Evolutionary conservation across 192 early-diverging fungal species (phyloP), one percentile per base, ranked within the genome.

Genomic region (Coemansia sp.): DNA sequence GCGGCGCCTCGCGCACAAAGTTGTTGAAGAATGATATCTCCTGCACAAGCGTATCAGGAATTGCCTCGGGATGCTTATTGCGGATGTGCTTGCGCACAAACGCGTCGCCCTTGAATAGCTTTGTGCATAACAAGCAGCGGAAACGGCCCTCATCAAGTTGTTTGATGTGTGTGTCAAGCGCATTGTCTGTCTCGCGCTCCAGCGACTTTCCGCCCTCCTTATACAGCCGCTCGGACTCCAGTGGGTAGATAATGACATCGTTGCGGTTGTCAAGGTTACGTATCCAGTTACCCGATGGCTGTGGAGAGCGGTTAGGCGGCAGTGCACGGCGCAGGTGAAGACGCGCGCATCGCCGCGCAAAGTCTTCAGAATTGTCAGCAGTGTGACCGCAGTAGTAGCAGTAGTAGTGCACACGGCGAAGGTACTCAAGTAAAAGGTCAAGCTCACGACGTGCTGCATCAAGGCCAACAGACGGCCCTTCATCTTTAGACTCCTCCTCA

Each of bases 351-450:
- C 90, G 88, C 62, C 94, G 88, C 44, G 69, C 62, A 77, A 94
- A 89, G 79, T 97, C 94, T 73, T 98, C 94, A 5, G 85, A 64
- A 65, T 82, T 89, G 60, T 90, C 88, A 50, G 89, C 87, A 27
- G 94, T 92, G 56, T 87, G 75, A 12, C 90, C 93, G 63, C 89
- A 93, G 85, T 98, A 98, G 84, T 96, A 97, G 85, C 95, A 95
- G 69, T 92, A 98, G 58, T 90, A 84, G 82, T 97, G 94, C 7
- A 96, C 93, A 26, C 87, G 84, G 49, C 94, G 88, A 25, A 96
- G 82, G 62, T 98, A 98, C 60, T 84, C 84, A 38, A 98, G 85
- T 57, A 86, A 82, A 59, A 96, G 60, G 69, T 98, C 97, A 51
- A 98, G 82, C 24, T 78, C 74, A 3, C 68, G 54, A 22, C 66